phyloP scores from a whole-genome alignment of 2,329 filamentous ascomycete species.

The Fusarium sp. region DNA sequence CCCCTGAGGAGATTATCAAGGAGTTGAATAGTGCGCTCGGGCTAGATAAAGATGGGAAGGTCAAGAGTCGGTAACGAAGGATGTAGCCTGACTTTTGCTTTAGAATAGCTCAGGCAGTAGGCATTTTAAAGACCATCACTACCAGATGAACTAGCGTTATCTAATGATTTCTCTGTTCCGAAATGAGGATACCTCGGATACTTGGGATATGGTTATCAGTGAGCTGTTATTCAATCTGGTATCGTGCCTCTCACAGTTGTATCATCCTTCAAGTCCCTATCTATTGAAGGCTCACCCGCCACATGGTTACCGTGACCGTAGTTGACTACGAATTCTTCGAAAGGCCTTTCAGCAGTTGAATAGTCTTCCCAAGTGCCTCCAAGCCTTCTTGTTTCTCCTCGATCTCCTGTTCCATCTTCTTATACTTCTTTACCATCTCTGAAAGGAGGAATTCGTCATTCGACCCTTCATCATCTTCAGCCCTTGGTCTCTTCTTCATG shows the following conservation, averaged over 20 bases:
- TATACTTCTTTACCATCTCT: neutral
- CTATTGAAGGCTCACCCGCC: fast-evolving
- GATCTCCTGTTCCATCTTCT: fast-evolving
- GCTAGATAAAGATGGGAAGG: no score
- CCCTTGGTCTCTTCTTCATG: neutral
- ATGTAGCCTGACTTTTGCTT: no score
- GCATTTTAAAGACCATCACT: no score
- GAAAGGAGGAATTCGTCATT: neutral
- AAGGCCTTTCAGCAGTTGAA: fast-evolving
- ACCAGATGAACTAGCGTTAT: no score
- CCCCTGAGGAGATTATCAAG: no score
- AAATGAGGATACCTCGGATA: neutral
- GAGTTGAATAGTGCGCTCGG: no score
- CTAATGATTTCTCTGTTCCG: no score
- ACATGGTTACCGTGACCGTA: fast-evolving
- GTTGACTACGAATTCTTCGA: neutral
- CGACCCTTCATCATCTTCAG: fast-evolving
- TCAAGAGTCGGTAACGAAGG: no score
- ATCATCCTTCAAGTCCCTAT: neutral
- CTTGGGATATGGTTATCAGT: fast-evolving
- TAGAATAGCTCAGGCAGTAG: no score
- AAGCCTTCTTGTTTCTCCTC: fast-evolving
- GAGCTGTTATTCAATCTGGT: neutral
- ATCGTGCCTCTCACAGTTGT: fast-evolving
- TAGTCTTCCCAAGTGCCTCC: fast-evolving